Conservation (phyloP, 2,329 filamentous ascomycete species). For the Nemania bipapillata region DNA sequence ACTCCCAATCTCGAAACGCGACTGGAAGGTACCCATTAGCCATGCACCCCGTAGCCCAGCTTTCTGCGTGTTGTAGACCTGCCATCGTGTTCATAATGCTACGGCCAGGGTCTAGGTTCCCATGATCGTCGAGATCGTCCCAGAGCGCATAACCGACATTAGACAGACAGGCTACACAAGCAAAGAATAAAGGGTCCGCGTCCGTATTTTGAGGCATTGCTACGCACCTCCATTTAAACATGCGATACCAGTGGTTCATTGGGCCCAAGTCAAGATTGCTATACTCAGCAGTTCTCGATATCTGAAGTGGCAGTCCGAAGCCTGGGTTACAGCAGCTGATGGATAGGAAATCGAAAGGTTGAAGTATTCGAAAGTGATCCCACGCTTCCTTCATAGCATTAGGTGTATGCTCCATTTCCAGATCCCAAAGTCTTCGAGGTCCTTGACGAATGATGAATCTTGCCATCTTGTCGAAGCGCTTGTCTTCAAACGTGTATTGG, state of each 20-base stretch:
- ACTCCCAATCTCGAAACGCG: too few relatives aligned
- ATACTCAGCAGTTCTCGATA: not conserved
- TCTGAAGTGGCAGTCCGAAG: not conserved
- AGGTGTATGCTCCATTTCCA: not conserved
- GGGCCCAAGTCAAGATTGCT: not conserved
- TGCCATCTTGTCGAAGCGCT: not conserved
- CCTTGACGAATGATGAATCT: not conserved
- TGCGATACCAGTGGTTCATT: not conserved
- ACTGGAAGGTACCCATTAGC: too few relatives aligned
- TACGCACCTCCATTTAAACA: not conserved
- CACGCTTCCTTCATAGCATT: not conserved
- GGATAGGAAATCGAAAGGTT: not conserved
- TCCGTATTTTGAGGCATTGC: not conserved
- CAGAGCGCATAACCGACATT: not conserved
- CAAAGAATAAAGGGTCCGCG: not conserved
- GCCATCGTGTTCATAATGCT: too few relatives aligned
- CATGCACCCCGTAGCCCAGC: too few relatives aligned
- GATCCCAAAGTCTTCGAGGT: not conserved
- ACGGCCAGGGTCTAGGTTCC: too few relatives aligned
- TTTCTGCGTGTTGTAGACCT: too few relatives aligned
- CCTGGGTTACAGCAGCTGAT: not conserved
- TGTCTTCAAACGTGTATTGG: not conserved
- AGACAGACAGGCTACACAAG: not conserved
- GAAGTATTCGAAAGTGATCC: not conserved
- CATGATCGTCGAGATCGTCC: not conserved